A percentile compares a stretch with the other conserved stretches of the same genome.
phyloP scores from a whole-genome alignment of 352 stramenopile species.

The Phytophthora parvispora region DNA sequence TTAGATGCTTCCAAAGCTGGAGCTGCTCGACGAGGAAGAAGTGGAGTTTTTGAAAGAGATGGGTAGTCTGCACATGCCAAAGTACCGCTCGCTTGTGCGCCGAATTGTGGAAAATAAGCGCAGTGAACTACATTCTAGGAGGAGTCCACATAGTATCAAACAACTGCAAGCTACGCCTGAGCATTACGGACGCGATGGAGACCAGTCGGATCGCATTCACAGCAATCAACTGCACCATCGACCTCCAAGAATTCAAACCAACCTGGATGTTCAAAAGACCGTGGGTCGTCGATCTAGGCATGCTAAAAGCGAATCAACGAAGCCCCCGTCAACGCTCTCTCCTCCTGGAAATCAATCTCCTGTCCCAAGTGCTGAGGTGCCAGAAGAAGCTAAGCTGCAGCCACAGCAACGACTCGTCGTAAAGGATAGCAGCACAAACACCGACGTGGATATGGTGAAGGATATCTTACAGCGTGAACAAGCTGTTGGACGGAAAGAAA shows the following conservation, averaged over 20 bases:
- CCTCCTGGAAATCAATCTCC: not conserved
- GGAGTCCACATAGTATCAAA: constrained; percentile 16
- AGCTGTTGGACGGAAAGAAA: constrained; percentile 39
- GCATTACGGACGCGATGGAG: not conserved
- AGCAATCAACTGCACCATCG: too few species aligned
- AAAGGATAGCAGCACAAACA: constrained; percentile 72
- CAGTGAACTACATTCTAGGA: constrained; percentile 2
- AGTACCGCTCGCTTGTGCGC: constrained; percentile 65
- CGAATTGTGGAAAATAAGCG: constrained; percentile 36
- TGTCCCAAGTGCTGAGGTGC: not conserved
- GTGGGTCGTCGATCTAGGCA: not conserved
- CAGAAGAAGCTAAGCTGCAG: not conserved
- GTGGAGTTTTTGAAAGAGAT: constrained; percentile 67
- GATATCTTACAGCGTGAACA: constrained; percentile 57
- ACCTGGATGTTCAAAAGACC: not conserved
- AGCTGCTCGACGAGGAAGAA: constrained; percentile 80
- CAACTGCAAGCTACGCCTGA: not conserved
- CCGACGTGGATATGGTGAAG: constrained; percentile 62
- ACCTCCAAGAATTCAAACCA: constrained; percentile 5
- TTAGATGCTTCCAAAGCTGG: constrained; percentile 64
- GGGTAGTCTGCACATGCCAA: constrained; percentile 69
- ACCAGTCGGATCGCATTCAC: too few species aligned
- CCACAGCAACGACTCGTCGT: constrained; percentile 38
- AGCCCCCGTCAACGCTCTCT: not conserved
- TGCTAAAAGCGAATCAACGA: not conserved